A percentile compares a stretch with the other conserved stretches of the same genome.
Conservation (phyloP, 1,139 yeast species). For the Kodamaea sp. region DNA sequence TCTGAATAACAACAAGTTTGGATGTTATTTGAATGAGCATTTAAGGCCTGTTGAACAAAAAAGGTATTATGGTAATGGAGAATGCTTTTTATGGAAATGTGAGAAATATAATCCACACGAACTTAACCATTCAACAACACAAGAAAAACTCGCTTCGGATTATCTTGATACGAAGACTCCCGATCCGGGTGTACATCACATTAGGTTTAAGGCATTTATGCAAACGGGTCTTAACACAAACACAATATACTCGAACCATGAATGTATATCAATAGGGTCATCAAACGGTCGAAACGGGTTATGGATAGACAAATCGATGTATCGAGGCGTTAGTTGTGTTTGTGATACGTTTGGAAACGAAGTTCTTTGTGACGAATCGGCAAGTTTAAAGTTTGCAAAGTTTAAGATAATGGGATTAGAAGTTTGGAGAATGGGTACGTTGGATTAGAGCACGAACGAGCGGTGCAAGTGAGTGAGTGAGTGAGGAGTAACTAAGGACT, state of each 20-base stretch:
- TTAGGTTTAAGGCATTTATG: slow-evolving; percentile 73
- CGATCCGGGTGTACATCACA: slow-evolving; percentile 6
- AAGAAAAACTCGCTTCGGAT: neutral
- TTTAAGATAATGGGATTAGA: slow-evolving; percentile 78
- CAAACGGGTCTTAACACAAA: slow-evolving; percentile 89
- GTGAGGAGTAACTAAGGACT: too few species aligned
- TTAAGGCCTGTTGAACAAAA: slow-evolving; percentile 66
- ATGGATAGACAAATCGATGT: slow-evolving; percentile 75
- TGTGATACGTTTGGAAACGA: slow-evolving; percentile 92
- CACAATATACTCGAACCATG: slow-evolving; percentile 74
- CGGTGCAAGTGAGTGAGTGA: neutral
- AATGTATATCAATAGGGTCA: slow-evolving; percentile 83
- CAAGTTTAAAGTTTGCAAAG: slow-evolving; percentile 34
- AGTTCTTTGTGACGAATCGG: slow-evolving; percentile 53
- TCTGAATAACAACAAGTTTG: slow-evolving; percentile 61
- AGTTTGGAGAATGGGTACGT: slow-evolving; percentile 73
- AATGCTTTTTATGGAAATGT: slow-evolving; percentile 85
- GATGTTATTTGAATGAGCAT: slow-evolving; percentile 77
- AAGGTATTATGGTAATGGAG: slow-evolving; percentile 89
- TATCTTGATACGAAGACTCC: neutral
- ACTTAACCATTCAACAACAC: slow-evolving; percentile 10
- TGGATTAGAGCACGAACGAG: too few species aligned
- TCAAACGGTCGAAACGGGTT: slow-evolving; percentile 89
- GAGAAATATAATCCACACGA: slow-evolving; percentile 30
- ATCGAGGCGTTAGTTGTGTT: slow-evolving; percentile 71